A percentile compares a stretch with the other conserved stretches of the same genome.
Conservation (phyloP, 2,329 filamentous ascomycete species). For the Cordyceps cicadae region DNA sequence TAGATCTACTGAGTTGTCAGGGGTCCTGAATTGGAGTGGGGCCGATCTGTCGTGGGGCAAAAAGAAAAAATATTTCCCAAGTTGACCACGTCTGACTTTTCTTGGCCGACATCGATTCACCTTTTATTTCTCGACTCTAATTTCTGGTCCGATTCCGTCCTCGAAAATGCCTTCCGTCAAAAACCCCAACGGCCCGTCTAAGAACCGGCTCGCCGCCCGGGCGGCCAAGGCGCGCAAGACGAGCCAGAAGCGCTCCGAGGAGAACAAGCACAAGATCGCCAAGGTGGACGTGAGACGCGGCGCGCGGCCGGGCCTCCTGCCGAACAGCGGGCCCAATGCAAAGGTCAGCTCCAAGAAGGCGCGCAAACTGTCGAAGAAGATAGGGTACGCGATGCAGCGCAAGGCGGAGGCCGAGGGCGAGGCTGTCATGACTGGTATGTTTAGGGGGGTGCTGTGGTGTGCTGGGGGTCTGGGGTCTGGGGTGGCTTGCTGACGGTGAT, state of each 20-base stretch:
- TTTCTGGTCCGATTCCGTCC: background rate
- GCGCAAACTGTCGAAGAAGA: conserved; percentile 47
- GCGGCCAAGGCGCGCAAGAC: conserved; percentile 36
- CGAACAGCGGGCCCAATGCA: conserved; percentile 45
- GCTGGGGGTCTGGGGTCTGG: background rate
- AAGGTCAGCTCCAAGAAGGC: conserved; percentile 47
- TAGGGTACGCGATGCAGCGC: conserved; percentile 44
- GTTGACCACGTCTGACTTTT: background rate
- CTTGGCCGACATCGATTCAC: background rate
- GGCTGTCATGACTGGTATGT: conserved; percentile 39
- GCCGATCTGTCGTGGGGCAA: conserved; percentile 7
- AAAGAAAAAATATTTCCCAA: background rate
- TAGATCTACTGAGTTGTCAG: background rate
- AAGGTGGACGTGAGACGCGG: conserved; percentile 39
- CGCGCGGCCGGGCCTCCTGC: conserved; percentile 43
- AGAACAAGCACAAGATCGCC: conserved; percentile 30
- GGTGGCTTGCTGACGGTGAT: conserved; percentile 10
- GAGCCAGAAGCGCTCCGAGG: conserved; percentile 33
- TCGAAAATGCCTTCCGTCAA: conserved; percentile 46
- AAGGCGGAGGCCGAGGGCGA: conserved; percentile 43
- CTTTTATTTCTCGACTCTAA: background rate
- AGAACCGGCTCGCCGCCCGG: conserved; percentile 42
- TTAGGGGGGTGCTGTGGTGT: no score
- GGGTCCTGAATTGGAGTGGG: conserved; percentile 3
- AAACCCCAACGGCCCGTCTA: conserved; percentile 50